Conservation (phyloP, 345 rosid genomes). For the Cardamine resedifolia region DNA sequence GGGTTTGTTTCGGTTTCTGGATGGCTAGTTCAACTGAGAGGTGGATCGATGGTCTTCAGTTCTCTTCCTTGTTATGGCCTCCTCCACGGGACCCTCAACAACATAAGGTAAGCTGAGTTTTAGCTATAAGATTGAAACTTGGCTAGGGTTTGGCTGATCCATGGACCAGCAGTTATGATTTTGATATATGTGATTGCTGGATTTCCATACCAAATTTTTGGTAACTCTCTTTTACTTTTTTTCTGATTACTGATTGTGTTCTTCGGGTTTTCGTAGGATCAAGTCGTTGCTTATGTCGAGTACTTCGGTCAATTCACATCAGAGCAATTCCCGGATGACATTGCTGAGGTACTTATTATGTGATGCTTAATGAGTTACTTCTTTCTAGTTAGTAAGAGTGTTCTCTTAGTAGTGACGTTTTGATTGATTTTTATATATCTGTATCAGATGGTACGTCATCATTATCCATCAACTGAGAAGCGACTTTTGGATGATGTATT, state of each 20-base stretch:
- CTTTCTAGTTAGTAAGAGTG: background rate
- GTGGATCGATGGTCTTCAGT: conserved; percentile 93
- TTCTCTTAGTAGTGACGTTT: conserved; percentile 17
- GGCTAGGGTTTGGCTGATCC: conserved; percentile 1
- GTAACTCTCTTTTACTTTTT: background rate
- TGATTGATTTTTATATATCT: conserved; percentile 27
- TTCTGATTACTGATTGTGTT: conserved; percentile 16
- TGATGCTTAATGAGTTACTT: background rate
- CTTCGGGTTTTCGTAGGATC: conserved; percentile 51
- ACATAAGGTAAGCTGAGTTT: conserved; percentile 53
- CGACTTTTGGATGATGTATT: conserved; percentile 92
- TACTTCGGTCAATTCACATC: conserved; percentile 92
- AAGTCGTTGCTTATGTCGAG: conserved; percentile 90
- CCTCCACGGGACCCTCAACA: conserved; percentile 79
- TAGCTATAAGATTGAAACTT: conserved; percentile 15
- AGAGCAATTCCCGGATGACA: conserved; percentile 81
- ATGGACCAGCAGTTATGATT: background rate
- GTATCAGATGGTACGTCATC: conserved; percentile 74
- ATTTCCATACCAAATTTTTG: background rate
- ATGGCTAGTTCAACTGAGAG: conserved; percentile 81
- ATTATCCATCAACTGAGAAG: conserved; percentile 77
- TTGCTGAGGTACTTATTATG: conserved; percentile 69
- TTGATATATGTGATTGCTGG: background rate
- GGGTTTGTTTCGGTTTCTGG: background rate
- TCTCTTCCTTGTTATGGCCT: conserved; percentile 84